These are phyloP conservation scores for Colletotrichum tamarilloi DNA, from an alignment of 2,329 filamentous ascomycete species.

Conservation along the genomic window DNA sequence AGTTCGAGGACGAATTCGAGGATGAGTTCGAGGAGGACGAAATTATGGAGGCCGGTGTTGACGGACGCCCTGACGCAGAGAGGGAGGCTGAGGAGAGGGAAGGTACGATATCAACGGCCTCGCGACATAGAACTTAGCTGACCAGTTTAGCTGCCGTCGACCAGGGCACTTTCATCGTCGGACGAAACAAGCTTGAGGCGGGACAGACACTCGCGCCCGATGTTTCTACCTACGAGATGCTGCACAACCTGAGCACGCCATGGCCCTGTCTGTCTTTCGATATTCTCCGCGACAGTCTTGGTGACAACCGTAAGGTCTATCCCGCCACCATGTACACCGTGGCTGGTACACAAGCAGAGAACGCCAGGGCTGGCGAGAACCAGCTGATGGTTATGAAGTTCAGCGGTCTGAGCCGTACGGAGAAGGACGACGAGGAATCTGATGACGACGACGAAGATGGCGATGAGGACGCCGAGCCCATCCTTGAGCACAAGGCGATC, in stretches of 20 bases:
- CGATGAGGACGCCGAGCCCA: conserved; percentile 84
- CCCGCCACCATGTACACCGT: conserved; percentile 96
- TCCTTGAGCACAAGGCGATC: conserved; percentile 92
- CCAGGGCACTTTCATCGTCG: conserved; percentile 94
- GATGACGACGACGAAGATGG: conserved; percentile 77
- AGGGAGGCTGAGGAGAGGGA: conserved; percentile 88
- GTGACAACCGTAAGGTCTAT: conserved; percentile 91
- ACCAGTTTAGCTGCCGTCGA: conserved; percentile 75
- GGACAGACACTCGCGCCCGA: conserved; percentile 94
- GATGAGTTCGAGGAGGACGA: conserved; percentile 93
- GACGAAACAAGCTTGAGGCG: conserved; percentile 88
- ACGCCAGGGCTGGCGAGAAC: conserved; percentile 81
- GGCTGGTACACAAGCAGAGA: conserved; percentile 91
- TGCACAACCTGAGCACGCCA: conserved; percentile 91
- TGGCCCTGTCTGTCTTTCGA: conserved; percentile 99
- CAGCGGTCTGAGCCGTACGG: conserved; percentile 89
- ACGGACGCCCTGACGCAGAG: conserved; percentile 92
- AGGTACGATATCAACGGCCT: conserved; percentile 52
- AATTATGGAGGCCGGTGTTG: conserved; percentile 92
- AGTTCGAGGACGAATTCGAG: conserved; percentile 97
- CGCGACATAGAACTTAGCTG: neutral
- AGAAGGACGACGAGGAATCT: conserved; percentile 73
- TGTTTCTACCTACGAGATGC: conserved; percentile 95
- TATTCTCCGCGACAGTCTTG: conserved; percentile 85
- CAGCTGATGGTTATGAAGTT: conserved; percentile 97